Base-by-base conservation (phyloP, 2,329 filamentous ascomycete genomes). In the Fusarium pseudoanthophilum region DNA sequence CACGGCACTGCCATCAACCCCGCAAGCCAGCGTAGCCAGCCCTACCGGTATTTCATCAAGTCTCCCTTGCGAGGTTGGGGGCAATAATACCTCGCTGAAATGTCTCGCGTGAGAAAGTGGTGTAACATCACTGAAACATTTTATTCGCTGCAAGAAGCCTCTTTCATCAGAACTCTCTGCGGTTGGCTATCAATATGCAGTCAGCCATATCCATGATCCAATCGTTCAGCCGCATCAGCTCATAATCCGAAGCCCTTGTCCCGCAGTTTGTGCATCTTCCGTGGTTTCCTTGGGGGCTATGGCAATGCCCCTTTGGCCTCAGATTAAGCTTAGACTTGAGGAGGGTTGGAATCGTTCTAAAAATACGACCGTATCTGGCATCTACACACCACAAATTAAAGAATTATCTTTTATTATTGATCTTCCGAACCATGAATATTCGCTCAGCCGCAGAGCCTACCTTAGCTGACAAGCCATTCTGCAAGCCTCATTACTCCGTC, bases 391-490 rank as follows among this genome's bases (percentile, higher is more conserved):
- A 26, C 14, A 11, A 34, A 18, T 6, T 1, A n/a, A 11, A 1
- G 10, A 7, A 15, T n/a, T 15, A 2, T 20, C 36, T 20, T n/a
- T 30, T 37, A n/a, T 26, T 26, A 3, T 5, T 11, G 16, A 34
- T 9, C 21, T 45, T 43, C 5, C 14, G 26, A 26, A 28, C 6
- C 7, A 13, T n/a, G 18, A 43, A n/a, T 37, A 18, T 15, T 24
- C 40, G 21, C 45, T 39, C 61, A 52, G 58, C 64, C 58, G 28
- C 26, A 46, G 16, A 64, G 64, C 18, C 57, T 57, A 15, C 63
- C 30, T 43, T 49, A 9, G 13, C 7, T 7, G 5, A 7, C 4
- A 24, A 32, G 13, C 16, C 7, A 46, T 20, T 5, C 14, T 21
- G 32, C 14, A 40, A 20, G 30, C 20, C 37, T 36, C 30, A 7